These are phyloP conservation scores for Gremmenia infestans DNA, from an alignment of 2,329 filamentous ascomycete genomes.

Conservation along the genomic window DNA sequence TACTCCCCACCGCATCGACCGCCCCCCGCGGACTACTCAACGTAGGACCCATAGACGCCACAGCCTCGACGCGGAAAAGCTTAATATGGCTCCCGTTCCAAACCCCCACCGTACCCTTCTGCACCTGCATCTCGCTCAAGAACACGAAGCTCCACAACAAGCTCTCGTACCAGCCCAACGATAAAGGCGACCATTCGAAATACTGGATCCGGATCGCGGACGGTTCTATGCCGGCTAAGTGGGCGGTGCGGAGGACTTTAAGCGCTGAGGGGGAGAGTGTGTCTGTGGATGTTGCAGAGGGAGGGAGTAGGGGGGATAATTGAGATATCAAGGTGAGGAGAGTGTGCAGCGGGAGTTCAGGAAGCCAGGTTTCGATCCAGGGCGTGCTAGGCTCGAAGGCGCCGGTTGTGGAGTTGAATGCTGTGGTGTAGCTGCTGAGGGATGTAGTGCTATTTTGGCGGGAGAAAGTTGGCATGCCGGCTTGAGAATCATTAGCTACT, in stretches of 20 bases:
- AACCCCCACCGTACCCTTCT: conserved; percentile 81
- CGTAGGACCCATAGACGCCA: conserved; percentile 71
- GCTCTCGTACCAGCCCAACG: conserved; percentile 93
- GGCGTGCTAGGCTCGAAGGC: conserved; percentile 72
- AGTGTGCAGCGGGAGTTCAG: conserved; percentile 83
- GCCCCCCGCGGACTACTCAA: conserved; percentile 82
- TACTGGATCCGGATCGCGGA: conserved; percentile 73
- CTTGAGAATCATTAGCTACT: conserved; percentile 31
- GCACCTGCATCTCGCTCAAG: conserved; percentile 80
- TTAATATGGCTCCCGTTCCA: conserved; percentile 91
- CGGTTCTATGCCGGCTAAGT: conserved; percentile 68
- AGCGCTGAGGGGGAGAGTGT: conserved; percentile 42
- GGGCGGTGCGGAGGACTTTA: conserved; percentile 52
- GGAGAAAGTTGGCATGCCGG: conserved; percentile 75
- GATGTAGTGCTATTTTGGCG: conserved; percentile 87
- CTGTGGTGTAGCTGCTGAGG: conserved; percentile 59
- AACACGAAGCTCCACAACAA: conserved; percentile 93
- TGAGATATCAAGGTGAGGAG: conserved; percentile 72
- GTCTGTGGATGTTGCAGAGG: conserved; percentile 41
- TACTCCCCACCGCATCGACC: conserved; percentile 88
- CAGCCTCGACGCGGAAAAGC: conserved; percentile 86
- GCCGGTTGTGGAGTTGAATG: conserved; percentile 50
- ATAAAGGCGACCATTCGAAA: conserved; percentile 89
- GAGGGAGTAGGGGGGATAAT: conserved; percentile 51
- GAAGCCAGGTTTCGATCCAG: conserved; percentile 95